Conservation (phyloP, 108 stramenopile species). For the Chaetoceros tenuissimus region DNA sequence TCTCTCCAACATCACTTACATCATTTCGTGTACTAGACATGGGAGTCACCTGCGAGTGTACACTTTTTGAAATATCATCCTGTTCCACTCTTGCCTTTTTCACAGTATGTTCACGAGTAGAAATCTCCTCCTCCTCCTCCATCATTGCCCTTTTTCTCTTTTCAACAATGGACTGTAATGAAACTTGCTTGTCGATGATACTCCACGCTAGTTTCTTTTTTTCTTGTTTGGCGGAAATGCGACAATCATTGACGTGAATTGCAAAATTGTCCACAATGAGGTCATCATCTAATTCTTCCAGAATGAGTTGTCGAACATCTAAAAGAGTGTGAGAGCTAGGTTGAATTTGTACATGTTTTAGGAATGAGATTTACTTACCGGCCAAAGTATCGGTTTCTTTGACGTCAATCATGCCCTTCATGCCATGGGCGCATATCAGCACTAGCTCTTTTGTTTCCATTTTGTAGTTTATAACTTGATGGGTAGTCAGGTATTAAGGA, state of each 20-base stretch:
- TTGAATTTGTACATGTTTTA: too few species aligned
- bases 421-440: not conserved
- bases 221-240: slow-evolving; percentile 26
- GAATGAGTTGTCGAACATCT: slow-evolving; percentile 15
- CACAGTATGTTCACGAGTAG: too few species aligned
- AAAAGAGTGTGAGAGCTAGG: slow-evolving; percentile 19
- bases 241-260: slow-evolving; percentile 11
- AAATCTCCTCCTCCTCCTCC: not conserved
- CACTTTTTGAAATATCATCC: too few species aligned
- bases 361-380: too few species aligned
- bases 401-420: not conserved
- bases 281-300: slow-evolving; percentile 27
- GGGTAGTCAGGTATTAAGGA: too few species aligned
- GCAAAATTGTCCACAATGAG: slow-evolving; percentile 12
- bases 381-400: not conserved
- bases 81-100: too few species aligned
- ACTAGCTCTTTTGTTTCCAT: not conserved
- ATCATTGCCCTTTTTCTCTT: not conserved
- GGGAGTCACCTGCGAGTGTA: too few species aligned
- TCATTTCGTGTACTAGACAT: too few species aligned
- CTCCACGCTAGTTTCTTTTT: slow-evolving; percentile 16
- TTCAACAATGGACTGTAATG: slow-evolving; percentile 6
- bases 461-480: too few species aligned
- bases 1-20: too few species aligned
- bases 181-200: slow-evolving; percentile 5